A percentile compares a stretch with the other conserved stretches of the same genome.
Conservation (phyloP, 2,329 filamentous ascomycete genomes). For the Phyllosticta paracitricarpa region DNA sequence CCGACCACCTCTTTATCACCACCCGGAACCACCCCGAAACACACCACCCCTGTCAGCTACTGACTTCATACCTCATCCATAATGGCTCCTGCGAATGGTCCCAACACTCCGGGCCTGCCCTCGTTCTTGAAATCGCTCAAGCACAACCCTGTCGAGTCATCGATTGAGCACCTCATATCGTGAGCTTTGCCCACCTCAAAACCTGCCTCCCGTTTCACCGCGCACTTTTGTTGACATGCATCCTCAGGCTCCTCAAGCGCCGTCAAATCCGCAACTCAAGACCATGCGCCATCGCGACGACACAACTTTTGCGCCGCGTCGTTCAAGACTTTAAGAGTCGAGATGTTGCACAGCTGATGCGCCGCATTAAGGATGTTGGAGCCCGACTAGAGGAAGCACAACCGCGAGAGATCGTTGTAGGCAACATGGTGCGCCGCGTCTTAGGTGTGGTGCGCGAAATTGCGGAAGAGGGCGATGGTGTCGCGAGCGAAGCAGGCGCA, state of each 20-base stretch:
- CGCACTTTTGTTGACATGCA: slow-evolving; percentile 10
- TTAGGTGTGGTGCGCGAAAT: slow-evolving; percentile 87
- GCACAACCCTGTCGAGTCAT: slow-evolving; percentile 63
- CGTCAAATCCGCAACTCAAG: slow-evolving; percentile 82
- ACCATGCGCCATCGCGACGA: slow-evolving; percentile 82
- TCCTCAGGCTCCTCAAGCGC: slow-evolving; percentile 63
- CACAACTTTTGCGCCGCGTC: slow-evolving; percentile 77
- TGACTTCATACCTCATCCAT: neutral
- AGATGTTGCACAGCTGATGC: slow-evolving; percentile 68
- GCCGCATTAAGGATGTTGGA: slow-evolving; percentile 70
- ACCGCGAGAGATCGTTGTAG: slow-evolving; percentile 82
- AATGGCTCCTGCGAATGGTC: slow-evolving; percentile 50
- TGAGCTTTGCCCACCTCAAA: slow-evolving; percentile 36
- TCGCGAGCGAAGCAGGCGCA: slow-evolving; percentile 52
- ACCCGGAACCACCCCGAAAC: neutral
- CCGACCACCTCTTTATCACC: neutral
- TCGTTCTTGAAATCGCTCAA: slow-evolving; percentile 74
- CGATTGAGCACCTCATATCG: slow-evolving; percentile 77
- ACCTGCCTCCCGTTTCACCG: neutral
- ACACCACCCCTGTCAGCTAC: neutral
- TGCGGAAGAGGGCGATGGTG: slow-evolving; percentile 65
- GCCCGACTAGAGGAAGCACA: slow-evolving; percentile 70
- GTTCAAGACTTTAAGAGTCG: slow-evolving; percentile 72
- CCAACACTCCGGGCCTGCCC: slow-evolving; percentile 61
- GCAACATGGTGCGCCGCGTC: slow-evolving; percentile 86